Base-by-base conservation (phyloP, 352 stramenopile genomes). In the Phytophthora tentaculata region DNA sequence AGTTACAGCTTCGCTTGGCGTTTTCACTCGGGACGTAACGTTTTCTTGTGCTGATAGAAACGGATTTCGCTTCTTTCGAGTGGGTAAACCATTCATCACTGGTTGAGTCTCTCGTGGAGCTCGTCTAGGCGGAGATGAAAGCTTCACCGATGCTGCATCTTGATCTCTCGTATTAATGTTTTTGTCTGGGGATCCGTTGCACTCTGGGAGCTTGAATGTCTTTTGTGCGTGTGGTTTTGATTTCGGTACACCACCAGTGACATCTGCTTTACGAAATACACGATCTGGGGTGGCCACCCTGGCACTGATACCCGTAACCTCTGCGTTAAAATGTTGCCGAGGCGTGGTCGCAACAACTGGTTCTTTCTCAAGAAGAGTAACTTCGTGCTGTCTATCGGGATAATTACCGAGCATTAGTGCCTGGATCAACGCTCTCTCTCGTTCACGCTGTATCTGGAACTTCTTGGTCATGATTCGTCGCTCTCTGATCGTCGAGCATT, bases 381-480 rank as follows among this genome's bases (percentile, higher is more conserved):
- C 60, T 20, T 84, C 73, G 3, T 52, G 45, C 1, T 32, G 28
- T 3, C 63, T 49, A 1, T 70, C 58, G 2, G 77, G 59, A 52
- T 56, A 58, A 17, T 74, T 57, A 2, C 78, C 77, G 3, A 86
- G 28, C 79, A 90, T 91, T n/a, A 91, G 61, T 9, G 76, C 62
- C 19, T 89, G 69, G 12, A 93, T 79, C 39, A 93, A 43, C 3
- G 81, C 70, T 12, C 74, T 75, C 56, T 93, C 85, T 48, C 83
- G 77, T 9, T 77, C 67, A 1, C 85, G 76, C 35, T 90, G 83
- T 1, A 60, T 63, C 6, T 85, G 69, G 52, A 93, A 93, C 56
- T 88, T 87, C 44, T 81, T 87, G 20, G 74, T 67, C 50, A 87
- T 68, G 17, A 66, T 70, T n/a, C 69, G 73, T 8, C 80, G 76